Evolutionary conservation across 441 rosid species (phyloP).

Genomic region (Jatropha multifida): DNA sequence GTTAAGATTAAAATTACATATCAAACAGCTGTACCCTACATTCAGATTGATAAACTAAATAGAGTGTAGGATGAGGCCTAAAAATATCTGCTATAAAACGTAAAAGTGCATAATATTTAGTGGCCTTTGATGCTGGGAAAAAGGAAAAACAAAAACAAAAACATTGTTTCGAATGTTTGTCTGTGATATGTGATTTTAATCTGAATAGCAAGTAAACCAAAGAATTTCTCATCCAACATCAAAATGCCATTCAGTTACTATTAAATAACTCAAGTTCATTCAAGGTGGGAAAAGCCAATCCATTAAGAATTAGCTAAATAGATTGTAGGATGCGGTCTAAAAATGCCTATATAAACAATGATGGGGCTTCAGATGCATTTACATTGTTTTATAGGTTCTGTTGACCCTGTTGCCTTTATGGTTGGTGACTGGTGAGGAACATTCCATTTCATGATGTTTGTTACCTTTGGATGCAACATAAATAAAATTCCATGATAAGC

Average conservation of each 20-base stretch:
- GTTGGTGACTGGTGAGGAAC: not conserved
- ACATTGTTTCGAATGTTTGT: too few species aligned
- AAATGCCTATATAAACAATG: not conserved
- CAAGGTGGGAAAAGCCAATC: not conserved
- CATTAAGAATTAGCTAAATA: not conserved
- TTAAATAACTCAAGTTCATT: constrained; percentile 9
- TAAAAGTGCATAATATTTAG: too few species aligned
- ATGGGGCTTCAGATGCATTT: not conserved
- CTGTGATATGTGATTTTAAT: not conserved
- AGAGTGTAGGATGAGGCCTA: not conserved
- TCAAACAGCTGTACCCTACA: not conserved
- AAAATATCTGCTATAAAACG: not conserved
- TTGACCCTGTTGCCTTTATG: not conserved
- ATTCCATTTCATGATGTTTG: not conserved
- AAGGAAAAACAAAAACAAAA: too few species aligned
- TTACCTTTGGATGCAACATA: not conserved
- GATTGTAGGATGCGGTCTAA: not conserved
- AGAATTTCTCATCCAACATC: not conserved
- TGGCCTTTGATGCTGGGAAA: too few species aligned
- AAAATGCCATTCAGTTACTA: not conserved
- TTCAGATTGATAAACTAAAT: not conserved
- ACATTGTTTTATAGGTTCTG: not conserved
- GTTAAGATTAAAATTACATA: not conserved
- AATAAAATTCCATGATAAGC: not conserved
- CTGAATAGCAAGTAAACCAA: not conserved